These are phyloP conservation scores for Pestalotiopsis sp. DNA, from an alignment of 2,329 filamentous ascomycete species.

Conservation along the genomic window DNA sequence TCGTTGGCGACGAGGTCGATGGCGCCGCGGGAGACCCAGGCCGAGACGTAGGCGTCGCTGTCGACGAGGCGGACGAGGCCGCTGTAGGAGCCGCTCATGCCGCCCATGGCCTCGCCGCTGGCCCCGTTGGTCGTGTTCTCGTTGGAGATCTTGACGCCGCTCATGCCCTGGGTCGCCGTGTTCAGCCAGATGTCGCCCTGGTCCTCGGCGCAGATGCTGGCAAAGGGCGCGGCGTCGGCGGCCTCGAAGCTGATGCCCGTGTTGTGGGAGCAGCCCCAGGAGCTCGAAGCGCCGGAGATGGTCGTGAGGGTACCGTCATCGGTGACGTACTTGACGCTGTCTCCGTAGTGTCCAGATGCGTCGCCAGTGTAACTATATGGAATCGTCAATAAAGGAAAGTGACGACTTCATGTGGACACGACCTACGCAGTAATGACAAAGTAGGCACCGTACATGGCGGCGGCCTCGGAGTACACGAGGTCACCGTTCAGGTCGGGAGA, in stretches of 20 bases:
- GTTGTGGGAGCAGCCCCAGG: constrained; percentile 67
- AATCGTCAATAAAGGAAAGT: neutral
- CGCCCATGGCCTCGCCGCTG: constrained; percentile 61
- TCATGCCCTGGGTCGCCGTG: constrained; percentile 61
- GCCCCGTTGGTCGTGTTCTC: constrained; percentile 64
- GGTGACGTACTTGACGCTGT: constrained; percentile 47
- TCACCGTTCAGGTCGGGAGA: constrained; percentile 65
- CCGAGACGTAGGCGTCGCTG: constrained; percentile 58
- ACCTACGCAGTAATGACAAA: constrained; percentile 56
- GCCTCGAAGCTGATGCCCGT: constrained; percentile 66
- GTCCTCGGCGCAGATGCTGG: constrained; percentile 63
- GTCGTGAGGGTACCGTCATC: constrained; percentile 53
- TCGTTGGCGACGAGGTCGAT: constrained; percentile 54
- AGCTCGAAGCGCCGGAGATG: constrained; percentile 55
- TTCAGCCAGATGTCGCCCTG: constrained; percentile 68
- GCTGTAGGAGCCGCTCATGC: constrained; percentile 66
- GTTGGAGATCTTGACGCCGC: constrained; percentile 62
- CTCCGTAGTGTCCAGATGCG: constrained; percentile 60
- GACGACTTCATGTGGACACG: neutral
- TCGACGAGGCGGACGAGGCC: constrained; percentile 55
- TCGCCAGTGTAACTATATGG: constrained; percentile 47
- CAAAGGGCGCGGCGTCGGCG: constrained; percentile 60
- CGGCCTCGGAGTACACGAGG: constrained; percentile 59
- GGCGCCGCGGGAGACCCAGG: constrained; percentile 65
- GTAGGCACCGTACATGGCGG: constrained; percentile 62